Percentiles rank a stretch among this genome's conserved stretches.
Evolutionary conservation across 371 early-diverging fungal species (phyloP).

Genomic region (Mucor sp.): DNA sequence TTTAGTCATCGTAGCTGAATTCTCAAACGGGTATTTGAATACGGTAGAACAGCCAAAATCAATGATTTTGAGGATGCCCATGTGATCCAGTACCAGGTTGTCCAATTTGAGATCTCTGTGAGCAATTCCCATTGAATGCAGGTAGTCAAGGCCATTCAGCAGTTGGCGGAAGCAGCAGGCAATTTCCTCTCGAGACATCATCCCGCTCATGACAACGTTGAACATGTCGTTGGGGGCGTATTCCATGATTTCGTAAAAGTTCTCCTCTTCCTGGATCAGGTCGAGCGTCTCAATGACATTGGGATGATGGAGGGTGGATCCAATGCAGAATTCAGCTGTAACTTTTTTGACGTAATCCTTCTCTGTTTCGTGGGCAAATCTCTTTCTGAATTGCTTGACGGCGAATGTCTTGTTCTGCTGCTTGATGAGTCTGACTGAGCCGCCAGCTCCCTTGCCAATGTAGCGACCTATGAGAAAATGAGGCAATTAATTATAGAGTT

Average conservation of each 20-base stretch:
- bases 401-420: conserved; percentile 64
- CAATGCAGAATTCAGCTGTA: conserved; percentile 85
- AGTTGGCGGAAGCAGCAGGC: conserved; percentile 77
- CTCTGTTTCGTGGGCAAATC: conserved; percentile 66
- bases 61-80: conserved; percentile 81
- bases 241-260: conserved; percentile 79
- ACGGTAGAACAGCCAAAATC: conserved; percentile 94
- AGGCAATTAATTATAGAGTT: conserved; percentile 9
- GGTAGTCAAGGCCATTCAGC: conserved; percentile 70
- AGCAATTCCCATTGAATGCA: conserved; percentile 78
- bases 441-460: conserved; percentile 76
- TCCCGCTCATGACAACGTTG: conserved; percentile 67
- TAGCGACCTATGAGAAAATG: conserved; percentile 47
- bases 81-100: conserved; percentile 75
- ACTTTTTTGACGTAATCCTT: conserved; percentile 84
- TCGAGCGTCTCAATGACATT: conserved; percentile 88
- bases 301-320: conserved; percentile 79
- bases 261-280: conserved; percentile 60
- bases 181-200: conserved; percentile 67
- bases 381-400: conserved; percentile 82
- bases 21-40: conserved; percentile 72
- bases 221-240: conserved; percentile 81
- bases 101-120: conserved; percentile 92
- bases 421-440: conserved; percentile 66
- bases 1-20: conserved; percentile 55